phyloP scores from a whole-genome alignment of 2,329 filamentous ascomycete species.

The Fusarium sp. region DNA sequence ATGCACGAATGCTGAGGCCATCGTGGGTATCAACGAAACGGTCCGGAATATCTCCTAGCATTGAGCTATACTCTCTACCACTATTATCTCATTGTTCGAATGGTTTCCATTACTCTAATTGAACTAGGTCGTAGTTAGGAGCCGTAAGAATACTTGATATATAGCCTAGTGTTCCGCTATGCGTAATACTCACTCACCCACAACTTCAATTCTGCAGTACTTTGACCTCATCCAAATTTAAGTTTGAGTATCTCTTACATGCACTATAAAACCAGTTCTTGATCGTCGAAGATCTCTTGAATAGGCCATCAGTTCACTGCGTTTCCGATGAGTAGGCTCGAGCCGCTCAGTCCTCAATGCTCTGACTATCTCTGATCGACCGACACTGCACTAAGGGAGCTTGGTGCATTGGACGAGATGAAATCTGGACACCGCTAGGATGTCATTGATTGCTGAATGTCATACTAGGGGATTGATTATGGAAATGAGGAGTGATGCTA shows the following conservation, averaged over 20 bases:
- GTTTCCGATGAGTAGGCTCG: conserved; percentile 12
- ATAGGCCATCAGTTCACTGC: conserved; percentile 1
- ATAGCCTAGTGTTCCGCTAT: conserved; percentile 9
- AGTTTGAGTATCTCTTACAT: background rate
- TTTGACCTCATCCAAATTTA: conserved; percentile 4
- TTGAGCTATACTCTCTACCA: background rate
- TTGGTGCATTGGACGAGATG: background rate
- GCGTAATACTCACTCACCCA: conserved; percentile 16
- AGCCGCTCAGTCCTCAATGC: conserved; percentile 15
- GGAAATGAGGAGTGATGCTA: background rate
- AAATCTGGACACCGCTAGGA: background rate
- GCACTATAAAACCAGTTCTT: background rate
- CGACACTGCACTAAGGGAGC: background rate
- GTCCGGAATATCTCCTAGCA: background rate
- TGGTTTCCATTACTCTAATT: too few relatives aligned
- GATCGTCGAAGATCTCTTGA: background rate
- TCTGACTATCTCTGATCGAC: background rate
- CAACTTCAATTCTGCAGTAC: conserved; percentile 20
- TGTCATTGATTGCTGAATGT: too few relatives aligned
- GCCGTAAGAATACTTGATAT: conserved; percentile 6
- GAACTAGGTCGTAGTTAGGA: background rate
- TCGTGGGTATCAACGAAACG: background rate
- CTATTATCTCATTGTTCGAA: too few relatives aligned
- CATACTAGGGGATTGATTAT: background rate
- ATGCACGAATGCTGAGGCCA: background rate